Conservation (phyloP, 2,329 filamentous ascomycete genomes). For the Ophiobolus disseminans region DNA sequence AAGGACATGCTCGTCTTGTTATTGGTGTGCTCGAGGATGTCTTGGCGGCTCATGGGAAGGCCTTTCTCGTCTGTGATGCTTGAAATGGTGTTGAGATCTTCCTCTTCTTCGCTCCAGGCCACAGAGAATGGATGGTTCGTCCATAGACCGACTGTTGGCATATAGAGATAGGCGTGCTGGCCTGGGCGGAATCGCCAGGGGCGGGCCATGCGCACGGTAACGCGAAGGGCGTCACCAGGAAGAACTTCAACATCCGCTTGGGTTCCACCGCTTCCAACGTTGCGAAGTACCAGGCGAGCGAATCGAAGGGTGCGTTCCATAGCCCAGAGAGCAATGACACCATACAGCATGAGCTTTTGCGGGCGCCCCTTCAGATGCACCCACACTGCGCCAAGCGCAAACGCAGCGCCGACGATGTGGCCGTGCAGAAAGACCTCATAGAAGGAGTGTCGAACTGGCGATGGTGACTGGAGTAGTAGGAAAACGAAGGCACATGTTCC, state of each 20-base stretch:
- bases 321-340: slow-evolving; percentile 71
- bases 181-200: slow-evolving; percentile 79
- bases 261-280: slow-evolving; percentile 70
- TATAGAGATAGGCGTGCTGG: slow-evolving; percentile 81
- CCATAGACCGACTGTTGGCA: slow-evolving; percentile 74
- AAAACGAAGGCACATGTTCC: slow-evolving; percentile 66
- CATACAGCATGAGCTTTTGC: slow-evolving; percentile 67
- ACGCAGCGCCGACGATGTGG: slow-evolving; percentile 70
- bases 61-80: slow-evolving; percentile 52
- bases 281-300: slow-evolving; percentile 67
- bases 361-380: slow-evolving; percentile 65
- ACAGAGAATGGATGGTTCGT: slow-evolving; percentile 82
- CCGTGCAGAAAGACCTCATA: slow-evolving; percentile 79
- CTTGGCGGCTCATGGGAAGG: slow-evolving; percentile 58
- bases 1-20: slow-evolving; percentile 73
- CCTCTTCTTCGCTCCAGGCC: slow-evolving; percentile 75
- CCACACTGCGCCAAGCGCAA: slow-evolving; percentile 69
- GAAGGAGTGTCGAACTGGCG: slow-evolving; percentile 75
- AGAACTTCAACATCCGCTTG: slow-evolving; percentile 75
- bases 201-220: slow-evolving; percentile 76
- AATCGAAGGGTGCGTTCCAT: slow-evolving; percentile 69
- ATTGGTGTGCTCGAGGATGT: slow-evolving; percentile 58
- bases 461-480: slow-evolving; percentile 72
- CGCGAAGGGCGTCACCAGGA: slow-evolving; percentile 75
- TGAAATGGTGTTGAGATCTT: slow-evolving; percentile 39